These are phyloP conservation scores for Talaromyces rugulosus DNA, from an alignment of 2,329 filamentous ascomycete species.

Conservation along the genomic window DNA sequence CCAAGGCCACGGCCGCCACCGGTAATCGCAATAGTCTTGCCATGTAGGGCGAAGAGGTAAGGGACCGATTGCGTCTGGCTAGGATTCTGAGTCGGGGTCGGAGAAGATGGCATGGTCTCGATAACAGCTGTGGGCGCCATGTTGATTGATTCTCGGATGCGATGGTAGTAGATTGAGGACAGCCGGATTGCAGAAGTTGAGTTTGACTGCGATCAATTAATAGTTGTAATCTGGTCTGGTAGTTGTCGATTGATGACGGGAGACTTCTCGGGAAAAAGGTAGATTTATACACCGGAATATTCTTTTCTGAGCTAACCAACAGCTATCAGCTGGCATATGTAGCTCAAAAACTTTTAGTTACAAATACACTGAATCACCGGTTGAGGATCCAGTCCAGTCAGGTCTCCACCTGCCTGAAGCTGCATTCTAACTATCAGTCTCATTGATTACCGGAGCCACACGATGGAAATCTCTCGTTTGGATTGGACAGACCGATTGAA, in stretches of 20 bases:
- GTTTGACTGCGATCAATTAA: too few species aligned
- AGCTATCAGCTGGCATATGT: not conserved
- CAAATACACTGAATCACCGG: not conserved
- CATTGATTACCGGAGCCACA: not conserved
- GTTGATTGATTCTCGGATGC: not conserved
- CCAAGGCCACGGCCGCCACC: slow-evolving; percentile 51
- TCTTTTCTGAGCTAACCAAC: not conserved
- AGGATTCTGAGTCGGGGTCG: not conserved
- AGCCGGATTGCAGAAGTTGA: not conserved
- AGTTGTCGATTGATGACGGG: not conserved
- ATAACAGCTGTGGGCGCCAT: not conserved
- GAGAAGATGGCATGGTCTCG: not conserved
- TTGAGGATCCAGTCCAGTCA: too few species aligned
- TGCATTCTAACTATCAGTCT: not conserved
- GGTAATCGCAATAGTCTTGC: slow-evolving; percentile 42
- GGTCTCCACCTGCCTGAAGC: too few species aligned
- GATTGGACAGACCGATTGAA: not conserved
- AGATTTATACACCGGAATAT: not conserved
- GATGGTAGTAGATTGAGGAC: not conserved
- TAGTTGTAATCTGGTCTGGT: not conserved
- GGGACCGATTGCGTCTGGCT: slow-evolving; percentile 9
- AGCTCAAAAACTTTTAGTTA: not conserved
- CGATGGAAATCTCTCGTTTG: not conserved
- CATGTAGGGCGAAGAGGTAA: slow-evolving; percentile 45
- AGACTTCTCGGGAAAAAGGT: not conserved